Evolutionary conservation across 805 yeast species (phyloP).

Genomic region (Candida insectalens): DNA sequence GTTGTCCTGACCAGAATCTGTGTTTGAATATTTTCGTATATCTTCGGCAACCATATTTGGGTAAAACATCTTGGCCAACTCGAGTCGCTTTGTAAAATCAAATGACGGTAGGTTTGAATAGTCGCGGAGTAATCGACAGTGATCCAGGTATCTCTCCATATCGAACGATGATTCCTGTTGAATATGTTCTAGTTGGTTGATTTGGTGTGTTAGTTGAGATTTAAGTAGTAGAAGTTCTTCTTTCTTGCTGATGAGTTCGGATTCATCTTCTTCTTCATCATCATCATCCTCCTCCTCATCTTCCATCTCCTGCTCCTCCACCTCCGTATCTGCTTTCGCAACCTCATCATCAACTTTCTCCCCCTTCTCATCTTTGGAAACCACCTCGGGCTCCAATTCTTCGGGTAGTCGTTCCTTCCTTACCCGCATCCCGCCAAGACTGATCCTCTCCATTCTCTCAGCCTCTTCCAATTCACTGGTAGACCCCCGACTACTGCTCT

Average conservation of each 20-base stretch:
- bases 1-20: too few relatives aligned
- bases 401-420: background rate
- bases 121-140: constrained; percentile 9
- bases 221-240: background rate
- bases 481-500: too few relatives aligned
- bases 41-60: too few relatives aligned
- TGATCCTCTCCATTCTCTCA: background rate
- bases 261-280: constrained; percentile 1
- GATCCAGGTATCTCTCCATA: constrained; percentile 9
- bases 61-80: constrained; percentile 15
- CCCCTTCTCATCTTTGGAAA: too few relatives aligned
- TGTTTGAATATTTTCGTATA: too few relatives aligned
- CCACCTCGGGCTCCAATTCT: background rate
- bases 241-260: background rate
- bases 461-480: background rate
- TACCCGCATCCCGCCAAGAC: background rate
- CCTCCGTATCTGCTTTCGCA: too few relatives aligned
- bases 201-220: background rate
- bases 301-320: too few relatives aligned
- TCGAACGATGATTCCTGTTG: constrained; percentile 5
- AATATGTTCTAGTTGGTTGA: background rate
- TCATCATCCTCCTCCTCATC: background rate
- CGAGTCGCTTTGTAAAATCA: constrained; percentile 16
- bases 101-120: constrained; percentile 21
- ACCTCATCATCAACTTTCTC: too few relatives aligned